Evolutionary conservation across 2,329 filamentous ascomycete species (phyloP).

Genomic region (Cadophora malorum): DNA sequence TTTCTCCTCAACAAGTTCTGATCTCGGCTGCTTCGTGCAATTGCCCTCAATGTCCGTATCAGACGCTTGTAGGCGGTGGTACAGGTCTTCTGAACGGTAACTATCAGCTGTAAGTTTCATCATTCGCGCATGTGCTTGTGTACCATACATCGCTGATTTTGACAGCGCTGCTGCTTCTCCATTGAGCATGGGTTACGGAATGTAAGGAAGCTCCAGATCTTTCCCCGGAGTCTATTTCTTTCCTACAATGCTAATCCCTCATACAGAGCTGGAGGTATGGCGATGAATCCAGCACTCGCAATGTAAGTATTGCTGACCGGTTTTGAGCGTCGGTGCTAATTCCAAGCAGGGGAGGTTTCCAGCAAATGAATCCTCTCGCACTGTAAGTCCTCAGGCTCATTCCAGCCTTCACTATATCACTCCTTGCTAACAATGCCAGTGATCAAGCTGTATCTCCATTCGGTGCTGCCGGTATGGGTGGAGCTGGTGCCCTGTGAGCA

Average conservation of each 20-base stretch:
- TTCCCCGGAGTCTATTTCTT: neutral
- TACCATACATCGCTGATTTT: neutral
- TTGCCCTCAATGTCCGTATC: neutral
- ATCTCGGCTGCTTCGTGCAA: neutral
- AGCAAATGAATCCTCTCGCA: slow-evolving; percentile 3
- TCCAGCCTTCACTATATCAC: neutral
- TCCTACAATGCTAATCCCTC: neutral
- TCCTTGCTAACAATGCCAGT: neutral
- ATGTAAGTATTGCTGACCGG: neutral
- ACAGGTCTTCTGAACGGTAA: neutral
- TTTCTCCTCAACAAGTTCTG: neutral
- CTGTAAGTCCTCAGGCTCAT: neutral
- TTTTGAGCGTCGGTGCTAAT: neutral
- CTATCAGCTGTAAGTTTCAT: neutral
- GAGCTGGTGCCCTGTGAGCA: neutral
- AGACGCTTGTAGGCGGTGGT: neutral
- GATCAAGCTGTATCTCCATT: neutral
- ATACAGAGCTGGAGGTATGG: neutral
- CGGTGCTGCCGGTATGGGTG: neutral
- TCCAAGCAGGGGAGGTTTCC: neutral
- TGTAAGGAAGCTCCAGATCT: neutral
- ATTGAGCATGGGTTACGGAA: neutral
- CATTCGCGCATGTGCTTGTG: neutral
- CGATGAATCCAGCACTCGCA: neutral
- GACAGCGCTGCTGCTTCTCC: neutral